These are phyloP conservation scores for Gymnopus androsaceus DNA, from an alignment of 1,284 basidiomycete species.

Conservation along the genomic window DNA sequence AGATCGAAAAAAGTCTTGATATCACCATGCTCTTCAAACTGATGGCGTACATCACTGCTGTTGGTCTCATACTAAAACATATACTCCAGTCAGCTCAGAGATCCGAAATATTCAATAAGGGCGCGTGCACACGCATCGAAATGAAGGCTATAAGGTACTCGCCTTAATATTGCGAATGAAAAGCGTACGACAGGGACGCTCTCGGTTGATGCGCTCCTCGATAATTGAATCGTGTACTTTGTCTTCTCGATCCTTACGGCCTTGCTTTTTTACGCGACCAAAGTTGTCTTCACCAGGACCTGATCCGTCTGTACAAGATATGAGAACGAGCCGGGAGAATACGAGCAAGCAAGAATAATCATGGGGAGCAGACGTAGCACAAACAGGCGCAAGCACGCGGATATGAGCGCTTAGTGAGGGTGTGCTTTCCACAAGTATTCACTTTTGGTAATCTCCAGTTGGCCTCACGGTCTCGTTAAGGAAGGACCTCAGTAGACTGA, in stretches of 20 bases:
- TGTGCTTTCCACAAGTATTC: conserved; percentile 1
- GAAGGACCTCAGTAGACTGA: conserved; percentile 25
- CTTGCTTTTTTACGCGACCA: conserved; percentile 50
- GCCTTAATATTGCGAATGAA: conserved; percentile 98
- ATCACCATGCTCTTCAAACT: conserved; percentile 91
- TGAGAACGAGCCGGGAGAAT: conserved; percentile 49
- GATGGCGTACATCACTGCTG: conserved; percentile 77
- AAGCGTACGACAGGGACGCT: conserved; percentile 91
- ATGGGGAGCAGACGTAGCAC: conserved; percentile 44
- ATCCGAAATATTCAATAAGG: conserved; percentile 11
- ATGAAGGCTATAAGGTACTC: conserved; percentile 42
- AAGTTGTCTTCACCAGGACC: conserved; percentile 55
- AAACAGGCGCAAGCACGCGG: conserved; percentile 25
- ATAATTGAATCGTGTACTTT: conserved; percentile 85
- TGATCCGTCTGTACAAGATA: conserved; percentile 61
- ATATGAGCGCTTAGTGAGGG: conserved; percentile 1
- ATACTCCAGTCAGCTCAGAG: conserved; percentile 7
- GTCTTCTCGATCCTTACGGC: conserved; percentile 74
- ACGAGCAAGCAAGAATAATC: conserved; percentile 26
- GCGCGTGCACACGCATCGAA: conserved; percentile 10
- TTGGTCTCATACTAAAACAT: conserved; percentile 82
- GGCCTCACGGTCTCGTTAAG: conserved; percentile 22
- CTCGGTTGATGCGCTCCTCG: conserved; percentile 86
- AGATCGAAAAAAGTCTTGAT: conserved; percentile 97
- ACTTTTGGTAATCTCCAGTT: conserved; percentile 1